These are phyloP conservation scores for Styphnolobium japonicum DNA, from an alignment of 306 rosid species.

Conservation along the genomic window DNA sequence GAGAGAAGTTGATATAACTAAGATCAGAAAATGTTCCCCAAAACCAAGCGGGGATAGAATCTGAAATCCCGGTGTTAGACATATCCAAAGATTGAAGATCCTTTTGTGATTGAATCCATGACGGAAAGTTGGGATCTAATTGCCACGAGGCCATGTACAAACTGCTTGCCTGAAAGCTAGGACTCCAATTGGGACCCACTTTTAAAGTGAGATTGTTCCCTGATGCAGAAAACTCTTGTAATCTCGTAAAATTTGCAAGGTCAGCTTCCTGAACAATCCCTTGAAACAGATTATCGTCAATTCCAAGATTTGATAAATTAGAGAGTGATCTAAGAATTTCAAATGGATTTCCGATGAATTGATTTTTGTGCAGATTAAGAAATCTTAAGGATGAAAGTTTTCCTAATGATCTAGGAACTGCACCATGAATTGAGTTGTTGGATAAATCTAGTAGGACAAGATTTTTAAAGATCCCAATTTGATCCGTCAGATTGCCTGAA, in stretches of 20 bases:
- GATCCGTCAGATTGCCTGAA: not conserved
- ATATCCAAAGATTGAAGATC: not conserved
- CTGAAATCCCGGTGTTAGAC: not conserved
- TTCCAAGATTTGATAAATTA: not conserved
- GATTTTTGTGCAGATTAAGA: not conserved
- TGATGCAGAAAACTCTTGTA: fast-evolving
- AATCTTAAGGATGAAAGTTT: not conserved
- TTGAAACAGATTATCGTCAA: not conserved
- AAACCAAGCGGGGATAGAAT: not conserved
- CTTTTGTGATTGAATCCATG: constrained; percentile 18
- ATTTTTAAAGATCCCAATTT: not conserved
- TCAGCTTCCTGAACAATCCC: not conserved
- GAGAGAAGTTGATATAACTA: fast-evolving
- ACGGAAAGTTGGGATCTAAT: constrained; percentile 23
- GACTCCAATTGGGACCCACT: not conserved
- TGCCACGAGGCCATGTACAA: not conserved
- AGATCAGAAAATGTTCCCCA: not conserved
- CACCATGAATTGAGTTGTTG: not conserved
- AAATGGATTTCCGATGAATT: not conserved
- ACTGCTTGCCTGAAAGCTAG: not conserved
- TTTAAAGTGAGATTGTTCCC: not conserved
- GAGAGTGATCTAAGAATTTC: not conserved
- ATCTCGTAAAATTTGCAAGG: not conserved
- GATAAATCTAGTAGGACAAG: not conserved
- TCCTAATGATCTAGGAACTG: not conserved